Base-by-base conservation (phyloP, 192 early-diverging fungal genomes). In the Rhizoclosmatium globosum region DNA sequence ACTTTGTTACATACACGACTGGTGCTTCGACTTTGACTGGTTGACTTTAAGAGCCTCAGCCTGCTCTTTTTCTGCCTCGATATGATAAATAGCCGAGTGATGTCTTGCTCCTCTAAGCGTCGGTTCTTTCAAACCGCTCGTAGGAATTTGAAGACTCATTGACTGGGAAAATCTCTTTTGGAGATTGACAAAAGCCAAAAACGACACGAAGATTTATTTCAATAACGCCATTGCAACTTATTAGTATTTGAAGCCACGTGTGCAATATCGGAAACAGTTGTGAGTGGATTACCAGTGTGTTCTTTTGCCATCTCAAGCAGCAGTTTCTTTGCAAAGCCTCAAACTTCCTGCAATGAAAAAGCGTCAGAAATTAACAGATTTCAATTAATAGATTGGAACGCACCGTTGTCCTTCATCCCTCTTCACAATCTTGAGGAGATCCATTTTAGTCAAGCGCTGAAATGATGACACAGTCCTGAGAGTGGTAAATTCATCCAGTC, bases 401-500 rank as follows among this genome's bases (percentile, higher is more conserved):
- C 21, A 68, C 65, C 39, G 15, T 68, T 41, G 39, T 4, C 39
- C 65, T 42, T 68, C 43, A 45, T 38, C 39, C 6, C 11, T 7
- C 15, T 42, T 45, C n/a, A 58, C 69, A 61, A 74, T 21, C 57
- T 61, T 74, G 13, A 58, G 6, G 9, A 74, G 53, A 19, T 74
- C 72, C 3, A 7, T 43, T 19, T 59, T 19, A 19, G 19, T 44
- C 38, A 61, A 41, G 42, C 4, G 3, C 7, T 19, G 21, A 62
- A 61, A 74, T 3, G 38, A 17, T 2, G 39, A 38, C 6, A 6
- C 17, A 17, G 53, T 15, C 6, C 2, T n/a, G 59, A n/a, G 13
- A 61, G 44, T 17, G 59, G 50, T n/a, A 61, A 43, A 62, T 74
- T 61, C 53, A 74, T 42, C 72, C 72, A 74, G 53, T 74, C 72